These are phyloP conservation scores for Aspergillus mulundensis DNA, from an alignment of 495 filamentous ascomycete species.

Conservation along the genomic window DNA sequence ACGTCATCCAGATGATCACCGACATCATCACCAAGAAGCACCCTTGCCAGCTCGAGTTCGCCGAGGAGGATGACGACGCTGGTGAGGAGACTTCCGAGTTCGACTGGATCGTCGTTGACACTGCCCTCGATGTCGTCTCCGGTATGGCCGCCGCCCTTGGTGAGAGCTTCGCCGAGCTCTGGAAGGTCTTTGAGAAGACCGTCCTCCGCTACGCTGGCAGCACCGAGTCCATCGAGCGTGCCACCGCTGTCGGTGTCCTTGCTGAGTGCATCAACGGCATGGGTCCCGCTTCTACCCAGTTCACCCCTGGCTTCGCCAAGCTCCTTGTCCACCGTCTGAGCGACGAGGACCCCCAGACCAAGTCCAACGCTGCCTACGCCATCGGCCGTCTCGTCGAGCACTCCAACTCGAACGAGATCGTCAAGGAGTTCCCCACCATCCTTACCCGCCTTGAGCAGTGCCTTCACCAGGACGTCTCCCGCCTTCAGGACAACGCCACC, in stretches of 20 bases:
- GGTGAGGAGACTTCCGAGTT: constrained; percentile 87
- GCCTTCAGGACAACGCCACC: constrained; percentile 87
- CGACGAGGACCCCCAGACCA: constrained; percentile 88
- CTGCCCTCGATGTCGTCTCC: constrained; percentile 82
- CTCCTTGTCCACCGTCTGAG: constrained; percentile 79
- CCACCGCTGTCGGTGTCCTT: constrained; percentile 82
- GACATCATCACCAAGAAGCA: constrained; percentile 82
- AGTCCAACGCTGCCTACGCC: constrained; percentile 91
- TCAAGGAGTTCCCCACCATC: constrained; percentile 71
- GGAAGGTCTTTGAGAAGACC: constrained; percentile 90
- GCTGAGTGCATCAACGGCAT: constrained; percentile 90
- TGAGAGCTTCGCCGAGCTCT: constrained; percentile 73
- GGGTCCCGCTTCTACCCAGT: constrained; percentile 70
- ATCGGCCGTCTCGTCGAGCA: constrained; percentile 77
- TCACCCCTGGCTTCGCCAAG: constrained; percentile 70
- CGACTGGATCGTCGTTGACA: constrained; percentile 95
- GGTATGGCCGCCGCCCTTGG: constrained; percentile 81
- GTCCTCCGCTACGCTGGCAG: constrained; percentile 83
- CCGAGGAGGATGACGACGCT: constrained; percentile 64
- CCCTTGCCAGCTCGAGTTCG: constrained; percentile 87
- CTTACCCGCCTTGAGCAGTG: constrained; percentile 79
- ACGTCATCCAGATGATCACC: constrained; percentile 63
- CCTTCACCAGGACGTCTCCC: constrained; percentile 66
- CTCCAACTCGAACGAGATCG: constrained; percentile 68
- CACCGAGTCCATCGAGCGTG: constrained; percentile 78